Conservation (phyloP, 352 stramenopile species). For the Paralagenidium karlingii region DNA sequence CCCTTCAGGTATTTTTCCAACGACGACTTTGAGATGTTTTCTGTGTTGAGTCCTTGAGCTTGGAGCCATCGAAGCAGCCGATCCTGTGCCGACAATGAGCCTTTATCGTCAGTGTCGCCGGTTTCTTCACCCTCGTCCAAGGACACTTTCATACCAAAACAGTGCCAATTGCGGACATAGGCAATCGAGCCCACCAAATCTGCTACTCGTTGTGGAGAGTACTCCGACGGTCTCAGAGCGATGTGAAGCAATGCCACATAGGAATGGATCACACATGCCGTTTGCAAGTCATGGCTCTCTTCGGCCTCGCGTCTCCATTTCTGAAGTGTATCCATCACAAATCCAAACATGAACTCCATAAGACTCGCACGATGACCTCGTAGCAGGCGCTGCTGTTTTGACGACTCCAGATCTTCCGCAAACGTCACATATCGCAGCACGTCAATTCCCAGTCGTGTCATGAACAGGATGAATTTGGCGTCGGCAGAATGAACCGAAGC, state of each 20-base stretch:
- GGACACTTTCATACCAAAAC: conserved; percentile 81
- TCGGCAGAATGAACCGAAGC: conserved; percentile 73
- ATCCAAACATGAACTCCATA: conserved; percentile 49
- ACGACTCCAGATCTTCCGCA: conserved; percentile 36
- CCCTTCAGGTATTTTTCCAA: conserved; percentile 81
- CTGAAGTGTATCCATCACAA: conserved; percentile 50
- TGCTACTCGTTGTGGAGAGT: conserved; percentile 47
- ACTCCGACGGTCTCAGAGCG: conserved; percentile 52
- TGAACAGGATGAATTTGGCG: conserved; percentile 79
- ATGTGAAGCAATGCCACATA: conserved; percentile 64
- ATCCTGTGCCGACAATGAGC: conserved; percentile 52
- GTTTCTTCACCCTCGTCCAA: conserved; percentile 7
- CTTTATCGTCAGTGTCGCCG: conserved; percentile 17
- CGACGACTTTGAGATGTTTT: conserved; percentile 64
- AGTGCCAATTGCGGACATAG: conserved; percentile 86
- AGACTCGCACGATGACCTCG: conserved; percentile 31
- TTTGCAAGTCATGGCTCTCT: conserved; percentile 57
- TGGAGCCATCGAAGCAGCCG: conserved; percentile 80
- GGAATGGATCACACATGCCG: conserved; percentile 75
- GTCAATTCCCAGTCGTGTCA: conserved; percentile 76
- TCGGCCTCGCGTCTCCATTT: conserved; percentile 74
- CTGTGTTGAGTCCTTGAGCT: conserved; percentile 82
- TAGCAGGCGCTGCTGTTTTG: neutral
- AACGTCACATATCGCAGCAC: conserved; percentile 71
- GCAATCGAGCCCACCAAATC: conserved; percentile 71